Conservation (phyloP, 176 grass and related monocot species). For the Oryza coarctata region DNA sequence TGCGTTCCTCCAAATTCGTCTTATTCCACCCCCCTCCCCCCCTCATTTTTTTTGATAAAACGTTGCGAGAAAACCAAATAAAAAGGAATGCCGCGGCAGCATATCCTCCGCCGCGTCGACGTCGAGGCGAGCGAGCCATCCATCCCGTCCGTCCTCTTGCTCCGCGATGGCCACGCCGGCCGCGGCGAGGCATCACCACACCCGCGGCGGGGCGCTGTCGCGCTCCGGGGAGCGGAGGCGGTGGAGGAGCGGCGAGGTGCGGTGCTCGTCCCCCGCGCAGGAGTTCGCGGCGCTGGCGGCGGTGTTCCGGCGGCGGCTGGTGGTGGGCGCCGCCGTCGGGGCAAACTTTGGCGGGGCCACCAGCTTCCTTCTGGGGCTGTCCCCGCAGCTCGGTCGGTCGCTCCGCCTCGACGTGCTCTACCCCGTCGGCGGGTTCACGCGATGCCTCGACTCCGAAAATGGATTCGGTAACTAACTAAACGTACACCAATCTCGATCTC, state of each 20-base stretch:
- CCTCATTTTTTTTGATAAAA: no score
- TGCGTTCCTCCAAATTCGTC: no score
- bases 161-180: constrained; percentile 38
- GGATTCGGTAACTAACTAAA: constrained; percentile 63
- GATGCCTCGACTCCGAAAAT: constrained; percentile 72
- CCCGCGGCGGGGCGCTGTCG: background rate
- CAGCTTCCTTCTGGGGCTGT: constrained; percentile 89
- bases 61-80: background rate
- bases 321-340: constrained; percentile 65
- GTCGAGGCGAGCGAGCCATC: no score
- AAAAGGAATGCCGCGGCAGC: background rate
- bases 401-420: constrained; percentile 88
- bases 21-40: no score
- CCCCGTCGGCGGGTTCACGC: constrained; percentile 78
- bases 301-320: constrained; percentile 73
- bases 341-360: constrained; percentile 86
- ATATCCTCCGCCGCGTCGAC: no score
- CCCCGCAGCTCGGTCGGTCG: constrained; percentile 60
- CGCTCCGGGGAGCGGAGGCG: background rate
- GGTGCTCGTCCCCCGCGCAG: constrained; percentile 45
- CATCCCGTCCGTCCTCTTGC: background rate
- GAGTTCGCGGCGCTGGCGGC: constrained; percentile 73
- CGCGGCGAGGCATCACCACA: constrained; percentile 15
- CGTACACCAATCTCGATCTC: no score
- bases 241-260: background rate